Evolutionary conservation across 2,329 filamentous ascomycete species (phyloP).

Genomic region (Leptographium flavum): DNA sequence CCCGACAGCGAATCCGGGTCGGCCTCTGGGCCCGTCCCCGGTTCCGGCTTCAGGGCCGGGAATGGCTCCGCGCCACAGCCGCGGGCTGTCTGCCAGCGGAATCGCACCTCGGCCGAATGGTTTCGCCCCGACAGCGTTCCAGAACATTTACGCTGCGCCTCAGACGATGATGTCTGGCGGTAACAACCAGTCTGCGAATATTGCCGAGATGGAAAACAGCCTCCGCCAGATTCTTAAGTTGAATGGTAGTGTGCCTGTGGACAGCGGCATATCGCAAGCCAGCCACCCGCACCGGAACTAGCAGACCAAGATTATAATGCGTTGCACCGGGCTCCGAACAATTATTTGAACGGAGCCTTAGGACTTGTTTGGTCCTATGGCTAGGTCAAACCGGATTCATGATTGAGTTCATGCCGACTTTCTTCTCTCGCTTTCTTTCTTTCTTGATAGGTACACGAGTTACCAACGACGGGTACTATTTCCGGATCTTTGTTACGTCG

Average conservation of each 20-base stretch:
- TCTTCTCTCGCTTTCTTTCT: not conserved
- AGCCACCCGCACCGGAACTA: not conserved
- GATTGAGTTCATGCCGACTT: not conserved
- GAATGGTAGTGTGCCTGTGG: constrained; percentile 7
- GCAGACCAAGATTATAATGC: not conserved
- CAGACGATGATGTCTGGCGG: constrained; percentile 6
- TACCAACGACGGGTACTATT: constrained; percentile 9
- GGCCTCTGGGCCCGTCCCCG: not conserved
- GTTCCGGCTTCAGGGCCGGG: not conserved
- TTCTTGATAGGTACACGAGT: constrained; percentile 1
- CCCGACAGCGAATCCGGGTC: not conserved
- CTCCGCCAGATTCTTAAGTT: constrained; percentile 38
- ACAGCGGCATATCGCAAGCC: constrained; percentile 3
- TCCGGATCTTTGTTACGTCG: constrained; percentile 3
- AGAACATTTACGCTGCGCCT: constrained; percentile 6
- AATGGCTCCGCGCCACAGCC: not conserved
- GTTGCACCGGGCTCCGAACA: not conserved
- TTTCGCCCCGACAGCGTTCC: not conserved
- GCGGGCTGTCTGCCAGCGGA: not conserved
- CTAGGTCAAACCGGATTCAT: not conserved
- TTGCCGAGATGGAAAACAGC: constrained; percentile 37
- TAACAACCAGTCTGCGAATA: constrained; percentile 16
- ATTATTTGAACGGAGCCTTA: not conserved
- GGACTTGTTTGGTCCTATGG: not conserved
- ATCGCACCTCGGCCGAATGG: not conserved